A percentile compares a stretch with the other conserved stretches of the same genome.
These are phyloP conservation scores for Nematocida homosporus DNA, from an alignment of 371 early-diverging fungal genomes.

Conservation along the genomic window DNA sequence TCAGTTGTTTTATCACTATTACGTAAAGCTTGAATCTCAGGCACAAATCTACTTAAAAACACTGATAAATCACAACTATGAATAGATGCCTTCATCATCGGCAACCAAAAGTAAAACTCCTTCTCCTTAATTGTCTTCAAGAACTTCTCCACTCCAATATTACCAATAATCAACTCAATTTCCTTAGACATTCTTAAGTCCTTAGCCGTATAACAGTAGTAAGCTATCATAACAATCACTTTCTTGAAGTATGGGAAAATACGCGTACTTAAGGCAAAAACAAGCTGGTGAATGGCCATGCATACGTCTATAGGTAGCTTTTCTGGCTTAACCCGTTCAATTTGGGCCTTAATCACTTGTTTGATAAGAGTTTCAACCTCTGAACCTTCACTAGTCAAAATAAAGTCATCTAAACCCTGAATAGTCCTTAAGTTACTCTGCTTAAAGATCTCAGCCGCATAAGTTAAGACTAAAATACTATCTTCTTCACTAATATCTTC, in stretches of 20 bases:
- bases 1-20: conserved; percentile 14
- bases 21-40: conserved; percentile 6
- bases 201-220: conserved; percentile 32
- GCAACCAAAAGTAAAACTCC: conserved; percentile 52
- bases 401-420: neutral
- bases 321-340: neutral
- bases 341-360: conserved; percentile 21
- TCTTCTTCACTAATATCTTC: neutral
- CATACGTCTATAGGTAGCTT: neutral
- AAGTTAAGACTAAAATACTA: conserved; percentile 6
- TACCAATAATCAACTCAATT: conserved; percentile 43
- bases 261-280: neutral
- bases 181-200: conserved; percentile 31
- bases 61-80: conserved; percentile 32
- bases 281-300: conserved; percentile 4
- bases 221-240: conserved; percentile 18
- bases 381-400: neutral
- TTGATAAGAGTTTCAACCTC: conserved; percentile 16
- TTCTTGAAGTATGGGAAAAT: conserved; percentile 29
- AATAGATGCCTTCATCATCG: conserved; percentile 36
- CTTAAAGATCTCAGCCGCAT: conserved; percentile 4
- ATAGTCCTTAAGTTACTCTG: neutral
- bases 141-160: conserved; percentile 43
- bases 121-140: conserved; percentile 29
- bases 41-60: conserved; percentile 24